Conservation (phyloP, 2,329 filamentous ascomycete species). For the Pestalotiopsis sp. region DNA sequence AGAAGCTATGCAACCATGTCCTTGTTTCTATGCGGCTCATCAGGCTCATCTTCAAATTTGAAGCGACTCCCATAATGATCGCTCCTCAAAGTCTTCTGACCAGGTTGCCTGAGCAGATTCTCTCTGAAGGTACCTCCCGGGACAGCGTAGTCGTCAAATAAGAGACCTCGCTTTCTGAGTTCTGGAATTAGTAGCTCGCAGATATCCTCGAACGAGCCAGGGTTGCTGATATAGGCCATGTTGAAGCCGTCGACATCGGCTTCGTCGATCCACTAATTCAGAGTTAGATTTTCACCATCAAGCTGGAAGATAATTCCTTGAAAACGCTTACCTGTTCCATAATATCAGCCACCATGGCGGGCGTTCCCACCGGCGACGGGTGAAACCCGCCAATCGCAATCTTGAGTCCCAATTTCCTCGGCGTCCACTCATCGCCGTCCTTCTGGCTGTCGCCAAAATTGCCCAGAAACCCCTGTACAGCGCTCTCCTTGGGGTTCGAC, state of each 20-base stretch:
- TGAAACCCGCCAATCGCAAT: constrained; percentile 5
- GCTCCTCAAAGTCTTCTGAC: constrained; percentile 5
- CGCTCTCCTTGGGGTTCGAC: constrained; percentile 9
- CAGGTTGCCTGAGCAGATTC: constrained; percentile 14
- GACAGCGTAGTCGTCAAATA: constrained; percentile 14
- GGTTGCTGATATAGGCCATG: constrained; percentile 10
- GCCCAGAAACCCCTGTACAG: neutral
- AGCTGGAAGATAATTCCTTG: accelerated
- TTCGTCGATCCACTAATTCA: constrained; percentile 1
- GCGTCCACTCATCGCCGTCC: constrained; percentile 2
- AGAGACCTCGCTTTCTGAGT: neutral
- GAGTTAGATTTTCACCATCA: neutral
- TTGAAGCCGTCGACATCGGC: constrained; percentile 8
- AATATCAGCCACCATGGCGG: constrained; percentile 3
- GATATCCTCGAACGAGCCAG: constrained; percentile 8
- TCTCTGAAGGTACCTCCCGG: constrained; percentile 15
- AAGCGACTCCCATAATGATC: constrained; percentile 15
- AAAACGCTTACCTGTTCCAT: constrained; percentile 2
- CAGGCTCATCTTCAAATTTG: constrained; percentile 11
- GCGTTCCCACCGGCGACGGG: constrained; percentile 1
- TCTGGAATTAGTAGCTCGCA: neutral
- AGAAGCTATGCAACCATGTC: neutral
- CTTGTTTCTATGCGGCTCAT: neutral
- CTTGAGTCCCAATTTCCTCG: neutral
- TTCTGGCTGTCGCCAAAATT: constrained; percentile 7